Conservation (phyloP, 2,329 filamentous ascomycete species). For the Fusarium oxysporum region DNA sequence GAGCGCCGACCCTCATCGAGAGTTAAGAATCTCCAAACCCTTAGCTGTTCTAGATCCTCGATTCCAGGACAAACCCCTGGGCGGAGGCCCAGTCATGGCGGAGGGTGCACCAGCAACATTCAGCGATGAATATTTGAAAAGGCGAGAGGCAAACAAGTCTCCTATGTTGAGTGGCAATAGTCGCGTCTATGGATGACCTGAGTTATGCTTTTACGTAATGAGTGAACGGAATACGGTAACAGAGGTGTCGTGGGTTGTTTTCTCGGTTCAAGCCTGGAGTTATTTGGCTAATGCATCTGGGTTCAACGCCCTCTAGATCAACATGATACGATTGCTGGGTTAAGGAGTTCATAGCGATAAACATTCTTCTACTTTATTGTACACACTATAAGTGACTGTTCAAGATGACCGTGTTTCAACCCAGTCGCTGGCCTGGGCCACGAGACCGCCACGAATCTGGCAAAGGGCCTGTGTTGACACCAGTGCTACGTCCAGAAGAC, state of each 20-base stretch:
- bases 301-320: not conserved
- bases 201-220: not conserved
- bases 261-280: conserved; percentile 29
- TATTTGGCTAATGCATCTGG: conserved; percentile 14
- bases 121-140: not conserved
- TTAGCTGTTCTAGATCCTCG: conserved; percentile 19
- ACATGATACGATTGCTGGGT: not conserved
- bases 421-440: conserved; percentile 72
- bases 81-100: conserved; percentile 8
- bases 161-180: conserved; percentile 31
- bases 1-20: conserved; percentile 19
- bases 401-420: conserved; percentile 49
- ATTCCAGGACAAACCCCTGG: conserved; percentile 29
- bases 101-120: not conserved
- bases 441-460: conserved; percentile 73
- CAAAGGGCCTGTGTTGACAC: conserved; percentile 61
- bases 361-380: too few species aligned
- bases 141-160: conserved; percentile 9
- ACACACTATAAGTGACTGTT: too few species aligned
- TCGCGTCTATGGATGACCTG: conserved; percentile 31
- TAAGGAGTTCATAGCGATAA: too few species aligned
- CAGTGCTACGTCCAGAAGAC: conserved; percentile 55
- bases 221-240: too few species aligned
- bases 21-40: conserved; percentile 32
- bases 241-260: too few species aligned